A percentile compares a stretch with the other conserved stretches of the same genome.
These are phyloP conservation scores for Aspergillus persii DNA, from an alignment of 2,329 filamentous ascomycete genomes.

Conservation along the genomic window DNA sequence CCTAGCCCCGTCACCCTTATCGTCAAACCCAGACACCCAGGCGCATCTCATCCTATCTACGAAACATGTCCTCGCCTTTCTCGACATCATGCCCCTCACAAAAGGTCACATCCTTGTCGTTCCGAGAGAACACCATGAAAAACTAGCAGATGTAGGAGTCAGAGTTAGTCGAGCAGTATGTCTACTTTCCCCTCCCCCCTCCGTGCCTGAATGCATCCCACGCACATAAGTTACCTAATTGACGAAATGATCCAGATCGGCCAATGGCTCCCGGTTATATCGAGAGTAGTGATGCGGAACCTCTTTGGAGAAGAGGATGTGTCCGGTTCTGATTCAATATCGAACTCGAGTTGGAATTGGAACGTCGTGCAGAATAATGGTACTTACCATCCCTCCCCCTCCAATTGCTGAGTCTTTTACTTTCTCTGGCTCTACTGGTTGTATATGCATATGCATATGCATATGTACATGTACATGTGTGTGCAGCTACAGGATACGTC, in stretches of 20 bases:
- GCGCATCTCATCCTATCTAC: conserved; percentile 71
- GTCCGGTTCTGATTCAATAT: background rate
- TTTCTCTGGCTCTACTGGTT: background rate
- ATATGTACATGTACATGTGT: background rate
- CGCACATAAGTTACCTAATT: too few species aligned
- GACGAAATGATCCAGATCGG: conserved; percentile 33
- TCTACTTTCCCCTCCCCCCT: background rate
- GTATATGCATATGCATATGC: background rate
- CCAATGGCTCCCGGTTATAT: conserved; percentile 48
- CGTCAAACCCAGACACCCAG: conserved; percentile 15
- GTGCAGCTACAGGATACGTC: too few species aligned
- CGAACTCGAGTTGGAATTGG: conserved; percentile 84
- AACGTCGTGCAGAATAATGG: conserved; percentile 97
- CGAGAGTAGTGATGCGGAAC: conserved; percentile 71
- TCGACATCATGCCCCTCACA: conserved; percentile 89
- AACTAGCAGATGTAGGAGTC: conserved; percentile 68
- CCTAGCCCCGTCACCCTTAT: conserved; percentile 19
- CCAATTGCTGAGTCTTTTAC: background rate
- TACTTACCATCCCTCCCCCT: conserved; percentile 24
- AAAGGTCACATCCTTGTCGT: conserved; percentile 80
- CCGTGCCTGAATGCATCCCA: too few species aligned
- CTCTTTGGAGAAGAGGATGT: conserved; percentile 49
- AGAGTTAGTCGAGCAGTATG: conserved; percentile 67
- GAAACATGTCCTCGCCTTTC: conserved; percentile 74
- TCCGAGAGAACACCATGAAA: conserved; percentile 72